Conservation (phyloP, 2,329 filamentous ascomycete genomes). For the Zymoseptoria passerinii region DNA sequence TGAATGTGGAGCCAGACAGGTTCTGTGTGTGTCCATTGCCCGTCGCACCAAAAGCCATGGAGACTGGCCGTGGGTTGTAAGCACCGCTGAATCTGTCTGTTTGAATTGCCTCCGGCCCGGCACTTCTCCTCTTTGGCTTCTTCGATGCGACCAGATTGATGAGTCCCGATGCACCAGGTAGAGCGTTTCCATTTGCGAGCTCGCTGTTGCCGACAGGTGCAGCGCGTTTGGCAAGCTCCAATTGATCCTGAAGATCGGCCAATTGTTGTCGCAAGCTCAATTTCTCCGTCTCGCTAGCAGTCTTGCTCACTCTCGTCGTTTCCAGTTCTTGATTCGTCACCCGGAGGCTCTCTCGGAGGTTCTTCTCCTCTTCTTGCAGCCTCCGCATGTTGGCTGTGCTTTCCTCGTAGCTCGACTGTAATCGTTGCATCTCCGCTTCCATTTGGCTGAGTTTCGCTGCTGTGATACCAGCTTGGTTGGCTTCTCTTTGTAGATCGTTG, state of each 20-base stretch:
- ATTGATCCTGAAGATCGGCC: conserved; percentile 80
- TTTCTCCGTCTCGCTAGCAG: conserved; percentile 77
- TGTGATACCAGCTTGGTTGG: conserved; percentile 93
- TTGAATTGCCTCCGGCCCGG: conserved; percentile 75
- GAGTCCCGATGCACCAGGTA: conserved; percentile 57
- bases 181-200: conserved; percentile 52
- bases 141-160: conserved; percentile 97
- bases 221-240: conserved; percentile 75
- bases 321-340: conserved; percentile 75
- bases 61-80: conserved; percentile 91
- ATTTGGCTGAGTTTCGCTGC: conserved; percentile 82
- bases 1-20: conserved; percentile 66
- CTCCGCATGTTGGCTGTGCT: conserved; percentile 84
- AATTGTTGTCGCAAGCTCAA: conserved; percentile 77
- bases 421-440: conserved; percentile 91
- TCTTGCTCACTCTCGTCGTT: conserved; percentile 63
- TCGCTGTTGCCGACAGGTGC: conserved; percentile 61
- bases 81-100: conserved; percentile 83
- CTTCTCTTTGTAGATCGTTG: conserved; percentile 91
- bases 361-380: conserved; percentile 87
- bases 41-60: conserved; percentile 72
- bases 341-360: conserved; percentile 73
- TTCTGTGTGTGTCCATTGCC: conserved; percentile 59
- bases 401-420: conserved; percentile 83
- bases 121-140: conserved; percentile 91